Percentiles rank a stretch among this genome's conserved stretches.
phyloP scores from a whole-genome alignment of 2,329 filamentous ascomycete species.

The Epicoccum nigrum region DNA sequence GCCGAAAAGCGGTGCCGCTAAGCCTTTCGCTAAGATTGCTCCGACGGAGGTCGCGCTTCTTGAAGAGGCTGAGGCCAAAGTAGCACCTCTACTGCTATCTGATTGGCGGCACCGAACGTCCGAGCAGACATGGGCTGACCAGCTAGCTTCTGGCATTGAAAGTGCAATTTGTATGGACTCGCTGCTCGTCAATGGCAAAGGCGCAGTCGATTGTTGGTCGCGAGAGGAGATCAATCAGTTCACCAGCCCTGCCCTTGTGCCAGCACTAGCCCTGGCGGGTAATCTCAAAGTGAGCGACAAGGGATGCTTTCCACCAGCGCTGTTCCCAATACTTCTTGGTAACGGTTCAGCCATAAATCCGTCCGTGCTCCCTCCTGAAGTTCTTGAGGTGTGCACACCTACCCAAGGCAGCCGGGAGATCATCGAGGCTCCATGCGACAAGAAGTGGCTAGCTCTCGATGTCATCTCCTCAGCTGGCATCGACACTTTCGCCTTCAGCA shows the following conservation, averaged over 20 bases:
- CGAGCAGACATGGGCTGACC: conserved; percentile 54
- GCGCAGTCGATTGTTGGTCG: conserved; percentile 59
- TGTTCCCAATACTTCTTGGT: conserved; percentile 49
- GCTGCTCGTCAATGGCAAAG: conserved; percentile 67
- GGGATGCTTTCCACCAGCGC: conserved; percentile 52
- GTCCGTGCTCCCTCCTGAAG: conserved; percentile 18
- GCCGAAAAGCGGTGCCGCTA: conserved; percentile 41
- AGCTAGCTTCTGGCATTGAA: conserved; percentile 55
- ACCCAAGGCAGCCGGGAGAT: conserved; percentile 54
- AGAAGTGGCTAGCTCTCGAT: conserved; percentile 61
- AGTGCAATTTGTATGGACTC: conserved; percentile 63
- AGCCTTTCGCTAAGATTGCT: conserved; percentile 60
- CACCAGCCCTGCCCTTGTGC: conserved; percentile 39
- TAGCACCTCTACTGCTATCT: conserved; percentile 58
- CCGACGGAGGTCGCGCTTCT: conserved; percentile 53
- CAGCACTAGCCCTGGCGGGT: conserved; percentile 36
- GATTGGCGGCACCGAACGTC: conserved; percentile 65
- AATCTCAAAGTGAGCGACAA: conserved; percentile 49
- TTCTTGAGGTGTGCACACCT: conserved; percentile 52
- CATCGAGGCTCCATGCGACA: conserved; percentile 47
- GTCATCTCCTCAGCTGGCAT: conserved; percentile 61
- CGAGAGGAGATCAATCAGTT: conserved; percentile 52
- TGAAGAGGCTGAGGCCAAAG: conserved; percentile 55
- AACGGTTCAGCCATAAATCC: conserved; percentile 8
- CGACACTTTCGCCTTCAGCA: conserved; percentile 54